A percentile compares a stretch with the other conserved stretches of the same genome.
These are phyloP conservation scores for Aspergillus cavernicola DNA, from an alignment of 495 filamentous ascomycete species.

Conservation along the genomic window DNA sequence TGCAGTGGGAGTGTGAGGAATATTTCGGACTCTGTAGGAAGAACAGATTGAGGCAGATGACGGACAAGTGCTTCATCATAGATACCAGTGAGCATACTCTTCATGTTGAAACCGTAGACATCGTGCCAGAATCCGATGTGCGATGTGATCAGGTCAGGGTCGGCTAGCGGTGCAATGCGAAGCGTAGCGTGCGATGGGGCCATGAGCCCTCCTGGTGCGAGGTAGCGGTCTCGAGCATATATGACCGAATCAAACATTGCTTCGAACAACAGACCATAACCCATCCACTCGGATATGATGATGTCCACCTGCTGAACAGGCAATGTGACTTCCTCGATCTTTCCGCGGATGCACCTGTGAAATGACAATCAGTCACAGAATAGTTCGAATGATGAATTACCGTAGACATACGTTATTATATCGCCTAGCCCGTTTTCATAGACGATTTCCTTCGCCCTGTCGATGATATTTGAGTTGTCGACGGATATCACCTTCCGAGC, in stretches of 20 bases:
- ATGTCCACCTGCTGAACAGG: conserved; percentile 85
- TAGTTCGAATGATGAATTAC: not conserved
- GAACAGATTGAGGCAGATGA: conserved; percentile 34
- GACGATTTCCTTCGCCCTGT: conserved; percentile 80
- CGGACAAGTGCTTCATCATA: conserved; percentile 59
- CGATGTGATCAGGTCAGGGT: conserved; percentile 70
- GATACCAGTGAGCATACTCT: conserved; percentile 52
- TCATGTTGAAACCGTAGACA: conserved; percentile 57
- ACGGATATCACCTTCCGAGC: conserved; percentile 89
- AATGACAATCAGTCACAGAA: conserved; percentile 3
- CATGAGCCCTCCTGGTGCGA: conserved; percentile 74
- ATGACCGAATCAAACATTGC: conserved; percentile 93
- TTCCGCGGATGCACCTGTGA: conserved; percentile 66
- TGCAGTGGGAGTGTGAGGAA: conserved; percentile 57
- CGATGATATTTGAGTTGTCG: conserved; percentile 90
- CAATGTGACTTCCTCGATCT: conserved; percentile 84
- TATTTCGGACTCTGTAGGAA: conserved; percentile 44
- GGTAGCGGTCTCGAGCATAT: conserved; percentile 80
- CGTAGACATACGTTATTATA: conserved; percentile 61
- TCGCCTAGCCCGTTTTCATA: conserved; percentile 74
- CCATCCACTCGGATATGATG: conserved; percentile 98
- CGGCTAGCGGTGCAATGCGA: conserved; percentile 78
- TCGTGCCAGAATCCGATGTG: conserved; percentile 68
- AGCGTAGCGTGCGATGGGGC: conserved; percentile 88
- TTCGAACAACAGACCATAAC: conserved; percentile 90